Conservation (phyloP, 23 red algal genomes). For the Gracilariopsis chorda region DNA sequence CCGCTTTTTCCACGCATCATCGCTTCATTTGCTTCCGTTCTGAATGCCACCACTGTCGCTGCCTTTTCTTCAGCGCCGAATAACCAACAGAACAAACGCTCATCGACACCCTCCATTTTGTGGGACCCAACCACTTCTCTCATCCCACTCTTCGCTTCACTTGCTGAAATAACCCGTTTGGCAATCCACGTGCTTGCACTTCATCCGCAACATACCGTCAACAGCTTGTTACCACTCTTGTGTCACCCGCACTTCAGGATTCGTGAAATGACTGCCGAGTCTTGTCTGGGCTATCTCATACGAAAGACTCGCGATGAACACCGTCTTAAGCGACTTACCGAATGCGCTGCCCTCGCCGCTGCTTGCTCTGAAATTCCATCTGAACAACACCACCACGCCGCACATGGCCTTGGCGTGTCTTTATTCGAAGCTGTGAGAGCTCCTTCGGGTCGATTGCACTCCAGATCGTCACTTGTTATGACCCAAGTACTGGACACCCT, state of each 20-base stretch:
- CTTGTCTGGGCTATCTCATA: conserved; percentile 59
- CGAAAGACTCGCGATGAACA: conserved; percentile 48
- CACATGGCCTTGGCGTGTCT: conserved; percentile 35
- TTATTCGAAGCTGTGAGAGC: conserved; percentile 51
- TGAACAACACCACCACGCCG: neutral
- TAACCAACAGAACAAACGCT: neutral
- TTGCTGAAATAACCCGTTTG: conserved; percentile 30
- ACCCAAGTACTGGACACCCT: neutral
- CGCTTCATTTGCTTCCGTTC: neutral
- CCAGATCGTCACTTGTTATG: neutral
- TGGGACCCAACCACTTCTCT: conserved; percentile 58
- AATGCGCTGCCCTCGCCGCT: neutral
- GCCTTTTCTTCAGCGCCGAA: neutral
- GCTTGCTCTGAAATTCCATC: neutral
- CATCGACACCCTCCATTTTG: conserved; percentile 4
- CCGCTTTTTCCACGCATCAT: conserved; percentile 59
- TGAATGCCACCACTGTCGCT: neutral
- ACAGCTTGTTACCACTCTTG: conserved; percentile 34
- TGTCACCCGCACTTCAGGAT: conserved; percentile 45
- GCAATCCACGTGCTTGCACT: neutral
- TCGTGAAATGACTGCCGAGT: conserved; percentile 69
- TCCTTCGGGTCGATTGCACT: conserved; percentile 41
- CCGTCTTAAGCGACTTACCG: neutral
- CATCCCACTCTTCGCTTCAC: conserved; percentile 35
- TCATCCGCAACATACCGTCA: conserved; percentile 18